Conservation (phyloP, 805 yeast species). For the Saccharomycopsis oosterbeekiorum region DNA sequence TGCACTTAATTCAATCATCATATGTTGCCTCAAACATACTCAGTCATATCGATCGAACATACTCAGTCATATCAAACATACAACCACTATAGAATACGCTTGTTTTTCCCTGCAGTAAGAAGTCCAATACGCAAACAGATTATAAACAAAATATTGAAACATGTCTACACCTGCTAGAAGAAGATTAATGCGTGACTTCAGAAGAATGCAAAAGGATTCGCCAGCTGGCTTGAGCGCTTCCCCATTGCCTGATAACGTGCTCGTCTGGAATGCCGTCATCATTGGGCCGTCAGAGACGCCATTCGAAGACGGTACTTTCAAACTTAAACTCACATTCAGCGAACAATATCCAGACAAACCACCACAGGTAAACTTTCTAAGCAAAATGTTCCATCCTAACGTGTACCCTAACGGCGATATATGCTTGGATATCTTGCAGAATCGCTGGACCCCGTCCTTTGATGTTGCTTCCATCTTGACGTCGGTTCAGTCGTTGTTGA, state of each 20-base stretch:
- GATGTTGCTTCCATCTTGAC: slow-evolving; percentile 94
- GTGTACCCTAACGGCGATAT: slow-evolving; percentile 93
- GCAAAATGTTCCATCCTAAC: slow-evolving; percentile 97
- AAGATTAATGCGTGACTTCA: slow-evolving; percentile 97
- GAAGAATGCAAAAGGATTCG: slow-evolving; percentile 95
- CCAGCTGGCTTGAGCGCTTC: slow-evolving; percentile 98
- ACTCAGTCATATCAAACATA: no score
- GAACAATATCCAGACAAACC: slow-evolving; percentile 98
- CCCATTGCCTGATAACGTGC: slow-evolving; percentile 92
- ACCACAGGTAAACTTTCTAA: slow-evolving; percentile 80
- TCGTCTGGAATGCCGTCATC: slow-evolving; percentile 97
- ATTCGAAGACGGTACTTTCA: slow-evolving; percentile 94
- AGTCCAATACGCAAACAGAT: neutral
- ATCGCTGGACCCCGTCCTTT: slow-evolving; percentile 97
- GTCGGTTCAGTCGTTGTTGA: slow-evolving; percentile 80
- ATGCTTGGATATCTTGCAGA: slow-evolving; percentile 91
- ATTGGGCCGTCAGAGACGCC: slow-evolving; percentile 98
- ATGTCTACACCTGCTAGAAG: slow-evolving; percentile 99
- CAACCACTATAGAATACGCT: no score
- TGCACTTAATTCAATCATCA: no score
- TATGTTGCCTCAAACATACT: no score
- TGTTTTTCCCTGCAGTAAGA: no score
- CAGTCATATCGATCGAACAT: no score
- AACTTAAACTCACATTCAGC: slow-evolving; percentile 77
- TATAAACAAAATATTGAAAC: slow-evolving; percentile 3